phyloP scores from a whole-genome alignment of 257 asterid genomes.

The Salvia splendens region DNA sequence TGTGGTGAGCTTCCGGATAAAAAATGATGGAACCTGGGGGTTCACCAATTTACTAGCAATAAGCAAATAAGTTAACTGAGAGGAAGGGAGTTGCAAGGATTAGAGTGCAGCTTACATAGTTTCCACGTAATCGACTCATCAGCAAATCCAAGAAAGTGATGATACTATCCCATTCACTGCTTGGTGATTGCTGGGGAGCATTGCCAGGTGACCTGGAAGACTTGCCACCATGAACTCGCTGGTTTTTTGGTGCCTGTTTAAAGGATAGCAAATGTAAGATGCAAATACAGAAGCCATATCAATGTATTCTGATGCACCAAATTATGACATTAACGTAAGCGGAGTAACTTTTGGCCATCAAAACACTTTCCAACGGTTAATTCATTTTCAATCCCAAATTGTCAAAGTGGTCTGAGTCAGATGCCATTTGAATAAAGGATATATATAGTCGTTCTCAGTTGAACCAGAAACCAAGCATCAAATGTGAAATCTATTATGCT shows the following conservation, averaged over 20 bases:
- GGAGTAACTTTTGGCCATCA: too few relatives aligned
- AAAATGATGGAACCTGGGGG: constrained; percentile 90
- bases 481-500: neutral
- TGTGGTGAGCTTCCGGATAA: constrained; percentile 94
- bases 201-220: constrained; percentile 82
- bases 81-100: neutral
- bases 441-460: neutral
- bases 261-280: constrained; percentile 15
- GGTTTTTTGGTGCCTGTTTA: constrained; percentile 81
- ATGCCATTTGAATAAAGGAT: constrained; percentile 4
- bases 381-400: neutral
- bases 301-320: neutral
- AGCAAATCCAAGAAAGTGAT: constrained; percentile 87
- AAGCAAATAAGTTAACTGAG: constrained; percentile 13
- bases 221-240: constrained; percentile 97
- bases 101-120: constrained; percentile 54
- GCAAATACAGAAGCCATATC: constrained; percentile 21
- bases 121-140: constrained; percentile 70
- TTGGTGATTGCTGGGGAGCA: constrained; percentile 70
- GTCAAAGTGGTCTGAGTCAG: neutral
- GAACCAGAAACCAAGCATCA: constrained; percentile 15
- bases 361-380: too few relatives aligned
- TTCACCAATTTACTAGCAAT: constrained; percentile 22
- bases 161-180: constrained; percentile 94
- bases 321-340: too few relatives aligned